A percentile compares a stretch with the other conserved stretches of the same genome.
These are phyloP conservation scores for Venturiaceae sp. DNA, from an alignment of 2,329 filamentous ascomycete species.

Conservation along the genomic window DNA sequence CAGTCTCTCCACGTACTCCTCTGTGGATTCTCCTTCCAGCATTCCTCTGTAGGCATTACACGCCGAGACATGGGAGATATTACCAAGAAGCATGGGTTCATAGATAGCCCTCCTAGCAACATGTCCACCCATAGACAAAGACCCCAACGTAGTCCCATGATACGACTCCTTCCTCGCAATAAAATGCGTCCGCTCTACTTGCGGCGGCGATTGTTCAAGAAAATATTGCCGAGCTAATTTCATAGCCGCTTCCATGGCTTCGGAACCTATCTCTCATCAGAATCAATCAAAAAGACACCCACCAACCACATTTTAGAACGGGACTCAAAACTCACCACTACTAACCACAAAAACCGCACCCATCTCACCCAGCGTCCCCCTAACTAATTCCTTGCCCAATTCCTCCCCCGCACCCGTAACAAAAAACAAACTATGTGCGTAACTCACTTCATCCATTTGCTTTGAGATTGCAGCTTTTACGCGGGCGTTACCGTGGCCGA, in stretches of 20 bases:
- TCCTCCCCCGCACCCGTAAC: slow-evolving; percentile 43
- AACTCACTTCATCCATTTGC: slow-evolving; percentile 51
- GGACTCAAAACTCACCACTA: slow-evolving; percentile 36
- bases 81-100: slow-evolving; percentile 46
- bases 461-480: slow-evolving; percentile 49
- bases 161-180: slow-evolving; percentile 58
- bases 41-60: slow-evolving; percentile 57
- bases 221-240: slow-evolving; percentile 61
- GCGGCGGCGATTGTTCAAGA: slow-evolving; percentile 41
- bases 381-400: slow-evolving; percentile 39
- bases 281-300: neutral
- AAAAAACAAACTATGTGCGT: slow-evolving; percentile 51
- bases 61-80: slow-evolving; percentile 52
- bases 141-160: slow-evolving; percentile 61
- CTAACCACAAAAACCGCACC: slow-evolving; percentile 45
- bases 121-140: slow-evolving; percentile 56
- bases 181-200: slow-evolving; percentile 48
- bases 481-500: slow-evolving; percentile 57
- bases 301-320: neutral
- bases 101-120: slow-evolving; percentile 50
- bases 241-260: slow-evolving; percentile 58
- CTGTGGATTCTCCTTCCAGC: slow-evolving; percentile 40
- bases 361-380: slow-evolving; percentile 43
- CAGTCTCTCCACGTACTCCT: slow-evolving; percentile 50
- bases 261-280: slow-evolving; percentile 45